Base-by-base conservation (phyloP, 2,329 filamentous ascomycete species). In the Pezicula carpinea region DNA sequence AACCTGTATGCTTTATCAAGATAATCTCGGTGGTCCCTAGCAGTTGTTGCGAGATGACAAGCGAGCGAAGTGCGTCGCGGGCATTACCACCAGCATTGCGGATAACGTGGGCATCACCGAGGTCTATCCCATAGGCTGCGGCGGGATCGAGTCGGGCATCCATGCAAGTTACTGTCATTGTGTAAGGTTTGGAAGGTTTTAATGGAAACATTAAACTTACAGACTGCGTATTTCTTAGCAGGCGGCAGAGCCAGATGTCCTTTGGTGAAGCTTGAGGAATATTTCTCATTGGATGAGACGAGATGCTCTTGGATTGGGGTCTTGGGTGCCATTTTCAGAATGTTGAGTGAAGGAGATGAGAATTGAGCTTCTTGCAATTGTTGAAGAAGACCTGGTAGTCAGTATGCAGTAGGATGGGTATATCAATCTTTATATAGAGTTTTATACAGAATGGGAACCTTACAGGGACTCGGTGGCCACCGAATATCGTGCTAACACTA, bases 21-120 rank as follows among this genome's bases (percentile, higher is more conserved):
- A 91, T 65, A 42, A 93, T 82, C 64, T 92, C 87, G 1, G 76
- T 73, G 0, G 88, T 93, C 7, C 83, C 86, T 0, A 93, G 76
- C 6, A 92, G 72, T 63, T 92, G 87, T 67, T 93, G 75, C 0
- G 85, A 90, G 59, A 93, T 89, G 51, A 92, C 66, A 47, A 93
- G 76, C 17, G 81, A 87, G 43, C 88, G 82, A 6, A 91, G 72
- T 0, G 83, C 85, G 47, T 92, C 87, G 32, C 72, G 68, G 1
- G 79, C 83, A 14, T 76, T 81, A 1, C 73, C 86, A 3, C 84
- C 84, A 8, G 83, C 85, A 54, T 90, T 91, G 49, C 87, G 80
- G 50, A 90, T 84, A 26, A 90, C 79, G 65, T 93, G 87, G 0
- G 87, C 88, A 53, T 90, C 85, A 34, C 88, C 87, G 15, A 88